A percentile compares a stretch with the other conserved stretches of the same genome.
phyloP scores from a whole-genome alignment of 805 yeast genomes.

The Saccharomycopsis capsularis region DNA sequence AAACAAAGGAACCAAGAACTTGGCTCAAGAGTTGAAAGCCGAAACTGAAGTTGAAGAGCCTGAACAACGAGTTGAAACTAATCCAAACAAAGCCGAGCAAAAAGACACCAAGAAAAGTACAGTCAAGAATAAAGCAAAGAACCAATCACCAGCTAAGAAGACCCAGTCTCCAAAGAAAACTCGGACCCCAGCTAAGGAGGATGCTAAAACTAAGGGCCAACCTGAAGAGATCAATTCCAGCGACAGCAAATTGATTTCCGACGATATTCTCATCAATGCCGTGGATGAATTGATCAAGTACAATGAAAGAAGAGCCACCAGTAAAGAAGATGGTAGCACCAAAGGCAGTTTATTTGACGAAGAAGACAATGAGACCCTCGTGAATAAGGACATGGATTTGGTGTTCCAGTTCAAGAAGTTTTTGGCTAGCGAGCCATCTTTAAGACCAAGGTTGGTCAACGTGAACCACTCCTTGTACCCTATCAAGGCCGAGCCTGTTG shows the following conservation, averaged over 20 bases:
- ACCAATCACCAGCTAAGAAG: conserved; percentile 22
- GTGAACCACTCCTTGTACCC: conserved; percentile 32
- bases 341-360: conserved; percentile 53
- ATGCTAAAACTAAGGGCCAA: not conserved
- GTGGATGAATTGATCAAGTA: conserved; percentile 61
- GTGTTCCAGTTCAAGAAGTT: conserved; percentile 21
- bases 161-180: conserved; percentile 20
- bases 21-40: not conserved
- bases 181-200: not conserved
- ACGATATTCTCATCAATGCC: conserved; percentile 35
- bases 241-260: not conserved
- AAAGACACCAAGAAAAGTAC: conserved; percentile 2
- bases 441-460: conserved; percentile 33
- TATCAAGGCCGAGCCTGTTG: conserved; percentile 30
- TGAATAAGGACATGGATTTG: conserved; percentile 7
- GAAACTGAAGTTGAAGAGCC: not conserved
- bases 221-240: not conserved
- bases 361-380: conserved; percentile 37
- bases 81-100: not conserved
- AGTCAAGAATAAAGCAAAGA: conserved; percentile 4
- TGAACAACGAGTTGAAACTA: not conserved
- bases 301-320: conserved; percentile 32
- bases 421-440: conserved; percentile 22
- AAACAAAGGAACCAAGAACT: not conserved
- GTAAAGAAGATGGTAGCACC: conserved; percentile 25